Evolutionary conservation across 257 asterid species (phyloP), one percentile per base, ranked within the genome.

Genomic region (Primulina huaijiensis): DNA sequence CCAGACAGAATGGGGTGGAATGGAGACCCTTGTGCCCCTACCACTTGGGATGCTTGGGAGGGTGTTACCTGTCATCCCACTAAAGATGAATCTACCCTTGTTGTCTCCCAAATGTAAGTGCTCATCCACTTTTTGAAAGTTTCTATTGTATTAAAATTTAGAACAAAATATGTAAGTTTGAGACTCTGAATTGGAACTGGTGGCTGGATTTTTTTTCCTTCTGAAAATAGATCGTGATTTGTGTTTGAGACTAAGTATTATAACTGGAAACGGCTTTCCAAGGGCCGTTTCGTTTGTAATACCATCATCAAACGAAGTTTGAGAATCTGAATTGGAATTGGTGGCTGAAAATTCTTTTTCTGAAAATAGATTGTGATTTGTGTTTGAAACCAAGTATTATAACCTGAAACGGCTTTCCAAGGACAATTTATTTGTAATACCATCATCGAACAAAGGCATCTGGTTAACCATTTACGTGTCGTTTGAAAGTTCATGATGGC

Each of bases 11-110:
- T 91, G 99, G 99, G 99, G 25, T 94, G 99, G 99, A 92, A 91
- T 72, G 99, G 99, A 19, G 99, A 94, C 69, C 98, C 99, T 7
- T 94, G 99, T 80, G 97, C 97, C 43, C 99, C 99, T 72, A 88
- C 99, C n/a, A 72, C 82, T 20, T 91, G 98, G 99, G 99, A 91
- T 88, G 96, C 98, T 40, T 94, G 99, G 99, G 99, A 94, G 75
- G 98, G 99, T 73, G 96, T 94, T 68, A 81, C 98, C 12, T 94
- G 99, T 68, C 91, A 73, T 83, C 78, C 85, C 59, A 72, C 72
- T 10, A 85, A 83, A 73, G 75, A 85, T 68, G 92, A 81, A 21
- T 78, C 95, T 63, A 72, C 74, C 65, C 97, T 94, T 50, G 90
- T 89, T 30, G 77, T 94, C 8, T 89, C 97, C 70, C 97, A 94